Conservation (phyloP, 2,329 filamentous ascomycete species). For the Tricladium varicosporioides region DNA sequence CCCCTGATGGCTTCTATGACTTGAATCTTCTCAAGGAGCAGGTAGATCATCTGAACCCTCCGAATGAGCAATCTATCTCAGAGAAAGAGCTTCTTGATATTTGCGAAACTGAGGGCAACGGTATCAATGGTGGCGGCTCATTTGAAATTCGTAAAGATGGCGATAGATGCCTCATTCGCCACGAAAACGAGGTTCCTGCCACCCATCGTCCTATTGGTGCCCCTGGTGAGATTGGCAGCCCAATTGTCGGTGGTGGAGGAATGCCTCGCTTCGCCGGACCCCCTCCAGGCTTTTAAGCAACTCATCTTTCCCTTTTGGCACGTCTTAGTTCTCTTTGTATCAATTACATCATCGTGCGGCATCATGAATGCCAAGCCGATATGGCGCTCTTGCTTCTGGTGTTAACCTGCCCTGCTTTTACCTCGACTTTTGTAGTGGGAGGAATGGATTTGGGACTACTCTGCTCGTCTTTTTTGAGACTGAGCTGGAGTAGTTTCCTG, state of each 20-base stretch:
- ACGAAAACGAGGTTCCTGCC: constrained; percentile 51
- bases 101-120: constrained; percentile 86
- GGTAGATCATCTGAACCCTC: constrained; percentile 57
- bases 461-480: not conserved
- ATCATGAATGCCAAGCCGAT: constrained; percentile 1
- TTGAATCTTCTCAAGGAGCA: constrained; percentile 64
- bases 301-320: constrained; percentile 2
- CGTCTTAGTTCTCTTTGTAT: constrained; percentile 14
- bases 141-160: constrained; percentile 54
- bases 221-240: constrained; percentile 70
- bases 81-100: constrained; percentile 71
- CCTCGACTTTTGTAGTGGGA: constrained; percentile 1
- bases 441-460: not conserved
- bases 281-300: constrained; percentile 27
- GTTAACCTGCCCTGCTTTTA: not conserved
- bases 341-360: constrained; percentile 14
- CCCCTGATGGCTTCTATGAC: constrained; percentile 65
- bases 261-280: constrained; percentile 28
- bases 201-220: constrained; percentile 46
- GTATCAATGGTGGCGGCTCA: constrained; percentile 83
- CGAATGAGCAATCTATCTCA: constrained; percentile 44
- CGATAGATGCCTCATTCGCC: constrained; percentile 44
- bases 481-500: not conserved
- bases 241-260: constrained; percentile 44
- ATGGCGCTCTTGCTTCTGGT: constrained; percentile 13